Conservation (phyloP, 2,329 filamentous ascomycete genomes). For the Pochonia chlamydosporia region DNA sequence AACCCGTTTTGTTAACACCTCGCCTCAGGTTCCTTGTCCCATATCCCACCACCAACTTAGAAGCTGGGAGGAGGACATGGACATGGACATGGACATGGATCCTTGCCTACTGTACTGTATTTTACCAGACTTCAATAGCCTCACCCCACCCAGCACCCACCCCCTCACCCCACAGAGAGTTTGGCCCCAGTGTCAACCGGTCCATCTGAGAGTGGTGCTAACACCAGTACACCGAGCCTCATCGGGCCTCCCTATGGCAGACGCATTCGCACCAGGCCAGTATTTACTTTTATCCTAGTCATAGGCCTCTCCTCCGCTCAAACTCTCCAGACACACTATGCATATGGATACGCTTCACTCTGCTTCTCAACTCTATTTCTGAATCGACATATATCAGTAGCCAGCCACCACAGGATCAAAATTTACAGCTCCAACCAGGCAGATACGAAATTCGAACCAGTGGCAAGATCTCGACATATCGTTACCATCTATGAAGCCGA, state of each 20-base stretch:
- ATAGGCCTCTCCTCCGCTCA: neutral
- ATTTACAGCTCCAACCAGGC: too few relatives aligned
- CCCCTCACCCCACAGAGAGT: conserved; percentile 3
- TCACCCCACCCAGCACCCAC: neutral
- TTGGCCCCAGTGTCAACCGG: conserved; percentile 2
- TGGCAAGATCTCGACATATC: too few relatives aligned
- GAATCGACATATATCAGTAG: neutral
- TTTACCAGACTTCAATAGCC: neutral
- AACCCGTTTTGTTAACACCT: too few relatives aligned
- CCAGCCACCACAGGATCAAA: neutral
- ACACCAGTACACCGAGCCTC: conserved; percentile 8
- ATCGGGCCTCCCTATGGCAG: conserved; percentile 4
- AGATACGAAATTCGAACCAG: too few relatives aligned
- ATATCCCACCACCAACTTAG: too few relatives aligned
- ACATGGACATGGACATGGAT: too few relatives aligned
- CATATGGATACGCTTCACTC: neutral
- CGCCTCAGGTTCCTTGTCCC: too few relatives aligned
- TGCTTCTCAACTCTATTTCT: neutral
- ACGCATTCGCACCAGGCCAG: neutral
- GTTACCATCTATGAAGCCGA: too few relatives aligned
- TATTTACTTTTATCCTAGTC: conserved; percentile 5
- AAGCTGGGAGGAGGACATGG: too few relatives aligned
- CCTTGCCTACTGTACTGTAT: too few relatives aligned
- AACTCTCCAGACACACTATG: neutral
- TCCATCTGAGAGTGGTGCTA: neutral